A percentile compares a stretch with the other conserved stretches of the same genome.
Conservation (phyloP, 2,329 filamentous ascomycete genomes). For the Trichoderma gracile region DNA sequence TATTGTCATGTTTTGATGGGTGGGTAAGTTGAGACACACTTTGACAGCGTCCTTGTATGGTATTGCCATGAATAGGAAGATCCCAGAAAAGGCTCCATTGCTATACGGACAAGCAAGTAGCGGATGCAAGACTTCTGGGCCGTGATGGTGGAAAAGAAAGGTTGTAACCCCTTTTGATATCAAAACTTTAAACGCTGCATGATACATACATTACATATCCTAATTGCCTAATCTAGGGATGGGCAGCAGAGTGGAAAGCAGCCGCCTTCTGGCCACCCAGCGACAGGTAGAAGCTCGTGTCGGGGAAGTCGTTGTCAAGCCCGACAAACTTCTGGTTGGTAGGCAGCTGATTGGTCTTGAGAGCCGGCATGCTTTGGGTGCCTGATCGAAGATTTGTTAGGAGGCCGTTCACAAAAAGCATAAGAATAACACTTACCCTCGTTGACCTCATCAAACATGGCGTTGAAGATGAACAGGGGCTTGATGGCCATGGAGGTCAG, state of each 20-base stretch:
- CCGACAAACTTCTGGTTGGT: constrained; percentile 23
- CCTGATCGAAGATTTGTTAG: not conserved
- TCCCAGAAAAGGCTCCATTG: too few species aligned
- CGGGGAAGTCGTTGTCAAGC: constrained; percentile 14
- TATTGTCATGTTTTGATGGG: not conserved
- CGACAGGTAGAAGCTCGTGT: constrained; percentile 18
- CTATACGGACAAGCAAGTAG: too few species aligned
- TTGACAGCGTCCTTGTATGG: not conserved
- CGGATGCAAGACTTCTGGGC: not conserved
- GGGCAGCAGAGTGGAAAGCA: constrained; percentile 16
- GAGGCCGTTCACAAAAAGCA: too few species aligned
- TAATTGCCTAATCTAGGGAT: not conserved
- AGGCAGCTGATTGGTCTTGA: constrained; percentile 17
- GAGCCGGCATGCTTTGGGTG: constrained; percentile 17
- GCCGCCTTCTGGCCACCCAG: constrained; percentile 17
- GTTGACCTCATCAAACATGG: constrained; percentile 25
- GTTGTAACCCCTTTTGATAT: not conserved
- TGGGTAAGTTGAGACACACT: not conserved
- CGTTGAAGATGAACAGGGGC: constrained; percentile 21
- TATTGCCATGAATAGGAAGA: not conserved
- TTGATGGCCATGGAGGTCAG: constrained; percentile 19
- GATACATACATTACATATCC: not conserved
- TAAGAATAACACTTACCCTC: not conserved
- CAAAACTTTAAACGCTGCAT: not conserved
- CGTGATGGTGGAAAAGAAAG: not conserved